Conservation (phyloP, 2,329 filamentous ascomycete genomes). For the Colletotrichum chrysophilum region DNA sequence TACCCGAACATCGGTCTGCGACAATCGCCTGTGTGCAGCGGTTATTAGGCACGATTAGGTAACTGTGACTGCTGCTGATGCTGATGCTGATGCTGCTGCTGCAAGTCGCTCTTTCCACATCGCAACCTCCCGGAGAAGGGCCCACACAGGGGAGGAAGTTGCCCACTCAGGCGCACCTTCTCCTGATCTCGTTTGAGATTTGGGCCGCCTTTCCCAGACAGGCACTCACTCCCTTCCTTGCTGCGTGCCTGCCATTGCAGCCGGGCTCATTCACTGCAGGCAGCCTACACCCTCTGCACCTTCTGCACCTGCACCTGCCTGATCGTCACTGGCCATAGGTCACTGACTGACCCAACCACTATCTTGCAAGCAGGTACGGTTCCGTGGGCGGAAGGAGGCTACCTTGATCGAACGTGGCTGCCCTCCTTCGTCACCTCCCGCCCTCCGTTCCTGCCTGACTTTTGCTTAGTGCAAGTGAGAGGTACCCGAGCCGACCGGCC, state of each 20-base stretch:
- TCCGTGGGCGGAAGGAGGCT: background rate
- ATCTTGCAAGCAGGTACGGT: background rate
- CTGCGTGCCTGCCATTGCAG: background rate
- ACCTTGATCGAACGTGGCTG: background rate
- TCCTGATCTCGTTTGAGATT: slow-evolving; percentile 7
- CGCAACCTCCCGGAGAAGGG: background rate
- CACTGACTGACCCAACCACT: background rate
- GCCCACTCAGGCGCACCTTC: background rate
- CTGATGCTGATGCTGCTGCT: background rate
- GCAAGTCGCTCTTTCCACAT: background rate
- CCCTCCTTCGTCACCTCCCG: slow-evolving; percentile 4
- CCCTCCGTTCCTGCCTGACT: background rate
- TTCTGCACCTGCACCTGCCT: background rate
- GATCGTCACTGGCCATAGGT: background rate
- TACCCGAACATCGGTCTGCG: background rate
- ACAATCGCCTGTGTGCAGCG: background rate
- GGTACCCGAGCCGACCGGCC: background rate
- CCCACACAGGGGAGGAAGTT: background rate
- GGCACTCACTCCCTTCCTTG: background rate
- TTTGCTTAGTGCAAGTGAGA: background rate
- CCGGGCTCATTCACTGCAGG: background rate
- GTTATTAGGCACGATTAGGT: background rate
- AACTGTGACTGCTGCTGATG: background rate
- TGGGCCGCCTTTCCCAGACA: background rate
- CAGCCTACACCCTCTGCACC: background rate